Percentiles rank a stretch among this genome's conserved stretches.
Conservation (phyloP, 2,329 filamentous ascomycete species). For the Fusarium sp. region DNA sequence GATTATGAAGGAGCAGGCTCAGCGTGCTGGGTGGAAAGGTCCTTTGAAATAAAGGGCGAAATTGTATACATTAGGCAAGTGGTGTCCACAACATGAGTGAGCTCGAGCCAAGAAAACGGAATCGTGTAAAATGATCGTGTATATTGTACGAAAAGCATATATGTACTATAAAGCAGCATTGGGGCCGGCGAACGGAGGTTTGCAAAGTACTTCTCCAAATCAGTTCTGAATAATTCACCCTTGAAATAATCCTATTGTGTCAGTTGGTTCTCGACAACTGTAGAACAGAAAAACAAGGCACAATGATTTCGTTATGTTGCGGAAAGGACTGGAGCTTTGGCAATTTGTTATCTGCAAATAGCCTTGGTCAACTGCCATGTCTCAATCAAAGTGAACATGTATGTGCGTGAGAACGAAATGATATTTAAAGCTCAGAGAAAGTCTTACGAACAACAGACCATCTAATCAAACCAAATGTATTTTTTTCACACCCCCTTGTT, state of each 20-base stretch:
- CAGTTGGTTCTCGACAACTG: background rate
- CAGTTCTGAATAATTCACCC: constrained; percentile 22
- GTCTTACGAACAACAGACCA: background rate
- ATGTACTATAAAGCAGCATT: constrained; percentile 47
- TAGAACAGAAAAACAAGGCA: background rate
- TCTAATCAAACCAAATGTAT: background rate
- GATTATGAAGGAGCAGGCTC: constrained; percentile 51
- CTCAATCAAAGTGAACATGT: background rate
- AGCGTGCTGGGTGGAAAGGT: constrained; percentile 50
- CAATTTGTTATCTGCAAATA: background rate
- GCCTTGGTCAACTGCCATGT: background rate
- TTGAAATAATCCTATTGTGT: background rate
- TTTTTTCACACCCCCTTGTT: background rate
- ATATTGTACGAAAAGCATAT: constrained; percentile 47
- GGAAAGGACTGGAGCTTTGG: background rate
- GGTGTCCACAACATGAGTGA: constrained; percentile 3
- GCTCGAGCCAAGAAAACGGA: constrained; percentile 5
- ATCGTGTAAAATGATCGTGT: constrained; percentile 44
- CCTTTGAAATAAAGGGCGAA: constrained; percentile 26
- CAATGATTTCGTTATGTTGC: background rate
- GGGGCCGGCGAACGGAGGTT: constrained; percentile 39
- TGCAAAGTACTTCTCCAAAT: constrained; percentile 42
- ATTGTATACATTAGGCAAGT: background rate
- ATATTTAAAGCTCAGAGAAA: background rate
- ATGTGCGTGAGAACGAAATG: background rate